Conservation (phyloP, 345 rosid genomes). For the Salix brachista region DNA sequence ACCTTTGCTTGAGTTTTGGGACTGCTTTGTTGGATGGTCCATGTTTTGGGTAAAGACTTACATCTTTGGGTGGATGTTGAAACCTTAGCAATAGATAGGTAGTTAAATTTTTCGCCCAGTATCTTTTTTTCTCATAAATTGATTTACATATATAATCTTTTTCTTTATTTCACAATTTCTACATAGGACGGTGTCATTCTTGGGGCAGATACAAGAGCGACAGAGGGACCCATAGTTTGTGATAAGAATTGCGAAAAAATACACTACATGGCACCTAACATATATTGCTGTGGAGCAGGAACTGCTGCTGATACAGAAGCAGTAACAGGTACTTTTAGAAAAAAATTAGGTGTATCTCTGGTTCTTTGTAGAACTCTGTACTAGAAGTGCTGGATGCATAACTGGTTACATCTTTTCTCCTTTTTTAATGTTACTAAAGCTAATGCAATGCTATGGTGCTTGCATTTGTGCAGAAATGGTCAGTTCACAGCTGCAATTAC, state of each 20-base stretch:
- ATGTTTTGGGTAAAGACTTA: neutral
- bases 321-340: conserved; percentile 59
- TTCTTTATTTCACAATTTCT: neutral
- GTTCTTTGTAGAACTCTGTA: neutral
- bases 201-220: conserved; percentile 88
- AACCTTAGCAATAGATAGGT: neutral
- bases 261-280: conserved; percentile 98
- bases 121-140: conserved; percentile 2
- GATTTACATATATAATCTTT: conserved; percentile 1
- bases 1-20: neutral
- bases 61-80: neutral
- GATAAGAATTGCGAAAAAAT: conserved; percentile 98
- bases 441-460: conserved; percentile 1
- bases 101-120: neutral
- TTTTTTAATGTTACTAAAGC: neutral
- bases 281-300: conserved; percentile 97
- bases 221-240: conserved; percentile 94
- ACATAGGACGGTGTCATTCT: conserved; percentile 85
- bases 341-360: neutral
- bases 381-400: neutral
- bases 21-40: neutral
- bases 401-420: neutral
- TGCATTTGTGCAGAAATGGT: conserved; percentile 56
- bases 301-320: conserved; percentile 99
- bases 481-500: conserved; percentile 77